Percentiles rank a stretch among this genome's conserved stretches.
These are phyloP conservation scores for Tricholoma hemisulphureum DNA, from an alignment of 768 basidiomycete species.

Conservation along the genomic window DNA sequence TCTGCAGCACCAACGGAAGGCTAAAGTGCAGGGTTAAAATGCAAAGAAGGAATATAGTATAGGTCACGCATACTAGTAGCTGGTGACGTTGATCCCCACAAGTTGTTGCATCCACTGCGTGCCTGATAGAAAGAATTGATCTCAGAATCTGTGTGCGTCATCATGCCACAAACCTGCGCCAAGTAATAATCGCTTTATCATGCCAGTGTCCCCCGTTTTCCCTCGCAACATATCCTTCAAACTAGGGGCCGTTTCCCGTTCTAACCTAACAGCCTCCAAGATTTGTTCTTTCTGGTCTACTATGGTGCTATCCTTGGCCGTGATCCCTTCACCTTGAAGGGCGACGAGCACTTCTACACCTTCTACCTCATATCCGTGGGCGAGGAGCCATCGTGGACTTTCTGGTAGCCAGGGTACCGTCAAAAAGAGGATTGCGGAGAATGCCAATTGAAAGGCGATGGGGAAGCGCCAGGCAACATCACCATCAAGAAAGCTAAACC, in stretches of 20 bases:
- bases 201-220: slow-evolving; percentile 43
- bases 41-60: neutral
- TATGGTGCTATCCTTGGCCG: slow-evolving; percentile 35
- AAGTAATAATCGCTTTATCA: slow-evolving; percentile 41
- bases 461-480: slow-evolving; percentile 50
- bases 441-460: slow-evolving; percentile 49
- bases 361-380: slow-evolving; percentile 42
- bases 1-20: slow-evolving; percentile 48
- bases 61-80: slow-evolving; percentile 42
- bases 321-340: slow-evolving; percentile 39
- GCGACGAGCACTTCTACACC: slow-evolving; percentile 43
- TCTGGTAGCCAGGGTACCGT: slow-evolving; percentile 52
- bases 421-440: slow-evolving; percentile 42
- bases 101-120: slow-evolving; percentile 55
- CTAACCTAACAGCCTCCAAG: slow-evolving; percentile 42
- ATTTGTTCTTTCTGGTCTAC: slow-evolving; percentile 40
- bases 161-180: slow-evolving; percentile 36
- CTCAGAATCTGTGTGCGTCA: neutral
- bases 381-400: slow-evolving; percentile 48
- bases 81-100: slow-evolving; percentile 51
- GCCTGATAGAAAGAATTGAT: slow-evolving; percentile 22
- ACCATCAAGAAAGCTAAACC: slow-evolving; percentile 44
- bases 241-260: slow-evolving; percentile 39
- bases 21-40: slow-evolving; percentile 17
- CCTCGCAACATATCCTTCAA: slow-evolving; percentile 43